phyloP scores from a whole-genome alignment of 257 asterid genomes.

The Nicotiana otophora region DNA sequence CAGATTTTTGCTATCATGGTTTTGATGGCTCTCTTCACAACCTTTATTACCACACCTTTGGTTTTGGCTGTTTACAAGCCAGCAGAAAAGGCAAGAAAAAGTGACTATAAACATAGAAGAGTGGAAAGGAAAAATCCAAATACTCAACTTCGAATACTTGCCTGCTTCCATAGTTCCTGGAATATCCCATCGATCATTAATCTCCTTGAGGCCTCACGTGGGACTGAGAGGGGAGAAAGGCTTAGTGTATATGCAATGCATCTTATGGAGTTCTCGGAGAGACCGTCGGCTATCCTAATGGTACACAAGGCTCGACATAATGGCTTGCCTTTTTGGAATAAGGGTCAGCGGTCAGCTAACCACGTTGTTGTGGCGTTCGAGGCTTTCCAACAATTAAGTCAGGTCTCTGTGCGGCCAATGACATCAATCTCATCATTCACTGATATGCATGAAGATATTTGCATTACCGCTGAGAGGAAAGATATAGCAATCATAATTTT shows the following conservation, averaged over 20 bases:
- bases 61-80: constrained; percentile 50
- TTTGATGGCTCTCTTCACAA: constrained; percentile 55
- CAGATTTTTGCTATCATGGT: constrained; percentile 64
- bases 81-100: constrained; percentile 25
- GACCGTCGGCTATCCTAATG: constrained; percentile 56
- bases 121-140: constrained; percentile 24
- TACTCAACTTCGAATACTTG: constrained; percentile 38
- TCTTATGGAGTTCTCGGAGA: constrained; percentile 53
- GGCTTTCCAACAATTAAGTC: constrained; percentile 41
- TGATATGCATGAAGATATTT: constrained; percentile 50
- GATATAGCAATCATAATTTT: constrained; percentile 37
- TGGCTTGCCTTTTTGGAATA: constrained; percentile 42
- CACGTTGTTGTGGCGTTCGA: constrained; percentile 50
- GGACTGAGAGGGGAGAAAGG: constrained; percentile 39
- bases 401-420: constrained; percentile 39
- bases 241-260: constrained; percentile 53
- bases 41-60: constrained; percentile 52
- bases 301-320: constrained; percentile 50
- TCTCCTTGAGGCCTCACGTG: constrained; percentile 58
- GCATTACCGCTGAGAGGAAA: constrained; percentile 32
- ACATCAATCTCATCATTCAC: constrained; percentile 47
- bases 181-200: constrained; percentile 46
- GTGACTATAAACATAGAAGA: constrained; percentile 34
- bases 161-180: constrained; percentile 45
- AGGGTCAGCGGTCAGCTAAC: constrained; percentile 23